phyloP scores from a whole-genome alignment of 305 asterid genomes.

The Fraxinus velutina region DNA sequence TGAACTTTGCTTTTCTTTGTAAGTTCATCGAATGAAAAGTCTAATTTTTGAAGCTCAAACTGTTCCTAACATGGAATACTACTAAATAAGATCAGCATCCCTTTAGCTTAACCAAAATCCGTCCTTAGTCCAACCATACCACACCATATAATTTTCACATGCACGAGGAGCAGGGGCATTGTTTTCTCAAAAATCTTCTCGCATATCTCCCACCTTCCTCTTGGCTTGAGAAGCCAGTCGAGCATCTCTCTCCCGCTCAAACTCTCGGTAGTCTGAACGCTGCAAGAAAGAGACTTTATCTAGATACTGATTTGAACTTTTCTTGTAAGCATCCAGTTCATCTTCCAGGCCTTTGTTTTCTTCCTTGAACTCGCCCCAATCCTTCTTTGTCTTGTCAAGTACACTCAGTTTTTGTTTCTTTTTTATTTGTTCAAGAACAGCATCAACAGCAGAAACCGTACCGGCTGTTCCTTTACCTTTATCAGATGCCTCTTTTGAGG shows the following conservation, averaged over 20 bases:
- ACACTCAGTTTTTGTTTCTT: constrained; percentile 91
- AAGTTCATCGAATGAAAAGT: neutral
- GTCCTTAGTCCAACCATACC: neutral
- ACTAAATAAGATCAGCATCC: neutral
- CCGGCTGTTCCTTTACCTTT: constrained; percentile 63
- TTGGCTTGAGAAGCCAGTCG: constrained; percentile 75
- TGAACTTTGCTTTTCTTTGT: neutral
- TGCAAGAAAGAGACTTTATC: constrained; percentile 80
- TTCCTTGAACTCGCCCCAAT: constrained; percentile 94
- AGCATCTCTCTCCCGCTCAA: constrained; percentile 88
- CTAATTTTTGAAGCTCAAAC: neutral
- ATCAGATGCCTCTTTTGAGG: constrained; percentile 54
- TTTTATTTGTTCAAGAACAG: constrained; percentile 79
- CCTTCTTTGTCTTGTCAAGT: constrained; percentile 90
- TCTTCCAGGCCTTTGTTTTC: constrained; percentile 83
- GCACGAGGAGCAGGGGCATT: neutral
- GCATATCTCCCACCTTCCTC: constrained; percentile 71
- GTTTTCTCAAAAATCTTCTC: constrained; percentile 49
- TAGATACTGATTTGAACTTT: constrained; percentile 84
- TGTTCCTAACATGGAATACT: neutral
- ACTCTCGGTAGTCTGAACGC: constrained; percentile 82
- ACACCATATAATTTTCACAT: neutral
- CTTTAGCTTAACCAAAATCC: neutral
- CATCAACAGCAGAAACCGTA: constrained; percentile 74
- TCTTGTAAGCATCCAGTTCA: constrained; percentile 88